Evolutionary conservation across 1,139 yeast species (phyloP), one percentile per base, ranked within the genome.

Genomic region (Schwanniomyces etchellsii): DNA sequence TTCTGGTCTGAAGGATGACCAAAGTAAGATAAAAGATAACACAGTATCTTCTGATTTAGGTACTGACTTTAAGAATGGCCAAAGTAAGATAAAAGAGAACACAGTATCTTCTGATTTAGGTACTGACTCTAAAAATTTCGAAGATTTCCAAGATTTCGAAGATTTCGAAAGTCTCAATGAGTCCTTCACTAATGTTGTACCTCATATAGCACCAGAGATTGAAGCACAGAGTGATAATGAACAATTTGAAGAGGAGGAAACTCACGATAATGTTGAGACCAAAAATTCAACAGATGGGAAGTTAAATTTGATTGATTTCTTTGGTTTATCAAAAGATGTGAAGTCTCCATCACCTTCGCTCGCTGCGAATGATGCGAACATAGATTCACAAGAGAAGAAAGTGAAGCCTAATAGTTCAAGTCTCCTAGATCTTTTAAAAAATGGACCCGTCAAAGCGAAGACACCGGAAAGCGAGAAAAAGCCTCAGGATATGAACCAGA

Each of bases 71-170:
- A 18, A 18, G n/a, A n/a, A 18, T 18, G n/a, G n/a, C n/a, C n/a
- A n/a, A n/a, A n/a, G n/a, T n/a, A 18, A 18, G n/a, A n/a, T 18
- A 7, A 18, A 18, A 7, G 9, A 18, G 21, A 7, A 7, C n/a
- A 7, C 21, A 18, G n/a, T n/a, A 7, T 7, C 9, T 18, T 7
- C 21, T n/a, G n/a, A 18, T 7, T 18, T 7, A 7, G 9, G 7
- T 7, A 7, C 21, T 18, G 21, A 18, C 21, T 18, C 21, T n/a
- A 18, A 18, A 18, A 42, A 47, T 25, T 59, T 60, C 33, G 69
- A 63, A 23, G 59, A 62, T 34, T 63, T 64, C 37, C 65, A 60
- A 27, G 60, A 61, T 31, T 56, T 48, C 31, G 58, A 57, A 26
- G 60, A 57, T 28, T 52, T 47, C 35, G 57, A 51, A 17, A 50